Evolutionary conservation across 73 alveolate species (phyloP).

Genomic region (Loxodes magnus): DNA sequence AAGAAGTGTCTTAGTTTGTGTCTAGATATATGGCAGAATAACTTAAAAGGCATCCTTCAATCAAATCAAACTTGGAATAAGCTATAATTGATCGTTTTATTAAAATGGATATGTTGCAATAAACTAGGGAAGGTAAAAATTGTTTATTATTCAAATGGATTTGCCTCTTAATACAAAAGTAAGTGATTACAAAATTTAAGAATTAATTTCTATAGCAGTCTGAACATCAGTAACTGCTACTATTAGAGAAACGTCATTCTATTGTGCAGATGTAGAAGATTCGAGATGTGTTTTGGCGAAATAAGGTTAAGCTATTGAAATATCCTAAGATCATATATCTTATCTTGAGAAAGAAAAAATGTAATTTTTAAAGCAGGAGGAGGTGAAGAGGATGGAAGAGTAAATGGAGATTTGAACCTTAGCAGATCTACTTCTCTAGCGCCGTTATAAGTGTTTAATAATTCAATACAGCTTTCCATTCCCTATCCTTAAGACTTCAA

Average conservation of each 20-base stretch:
- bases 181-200: too few species aligned
- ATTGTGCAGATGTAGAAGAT: constrained; percentile 86
- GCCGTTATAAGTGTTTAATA: too few species aligned
- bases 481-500: too few species aligned
- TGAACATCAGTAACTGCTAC: constrained; percentile 77
- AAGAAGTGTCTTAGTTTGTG: constrained; percentile 74
- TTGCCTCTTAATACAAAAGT: too few species aligned
- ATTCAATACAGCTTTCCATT: too few species aligned
- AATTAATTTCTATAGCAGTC: too few species aligned
- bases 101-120: constrained; percentile 67
- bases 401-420: constrained; percentile 55
- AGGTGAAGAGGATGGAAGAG: constrained; percentile 57
- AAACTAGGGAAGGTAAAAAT: constrained; percentile 60
- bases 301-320: constrained; percentile 51
- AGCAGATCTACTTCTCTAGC: constrained; percentile 77
- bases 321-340: constrained; percentile 81
- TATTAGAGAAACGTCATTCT: constrained; percentile 42
- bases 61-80: constrained; percentile 48
- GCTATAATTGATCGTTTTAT: constrained; percentile 75
- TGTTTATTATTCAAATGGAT: too few species aligned
- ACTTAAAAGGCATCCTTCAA: constrained; percentile 46
- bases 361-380: constrained; percentile 75
- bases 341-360: constrained; percentile 52
- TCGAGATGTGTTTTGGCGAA: constrained; percentile 74
- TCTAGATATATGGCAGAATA: constrained; percentile 38